phyloP scores from a whole-genome alignment of 108 stramenopile genomes.

The Aurantiochytrium sp. region DNA sequence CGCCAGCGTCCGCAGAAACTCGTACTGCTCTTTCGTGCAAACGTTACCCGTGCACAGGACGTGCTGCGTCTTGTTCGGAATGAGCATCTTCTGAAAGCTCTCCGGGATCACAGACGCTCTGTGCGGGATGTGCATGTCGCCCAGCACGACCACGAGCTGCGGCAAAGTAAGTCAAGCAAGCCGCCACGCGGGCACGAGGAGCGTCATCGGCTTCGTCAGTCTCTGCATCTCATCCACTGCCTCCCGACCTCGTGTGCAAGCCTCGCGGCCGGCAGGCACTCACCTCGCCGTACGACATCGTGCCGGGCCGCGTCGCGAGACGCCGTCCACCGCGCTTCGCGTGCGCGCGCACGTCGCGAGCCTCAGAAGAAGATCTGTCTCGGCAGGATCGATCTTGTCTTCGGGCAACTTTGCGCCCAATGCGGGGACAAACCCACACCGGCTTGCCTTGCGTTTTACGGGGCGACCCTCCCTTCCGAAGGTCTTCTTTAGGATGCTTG shows the following conservation, averaged over 20 bases:
- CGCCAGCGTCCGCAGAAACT: slow-evolving; percentile 78
- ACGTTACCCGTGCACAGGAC: slow-evolving; percentile 95
- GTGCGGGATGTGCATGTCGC: slow-evolving; percentile 90
- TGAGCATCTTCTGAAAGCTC: slow-evolving; percentile 89
- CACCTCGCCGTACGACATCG: neutral
- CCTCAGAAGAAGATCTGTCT: no score
- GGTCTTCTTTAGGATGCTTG: no score
- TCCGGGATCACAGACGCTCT: slow-evolving; percentile 80
- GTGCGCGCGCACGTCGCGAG: neutral
- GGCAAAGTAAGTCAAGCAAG: no score
- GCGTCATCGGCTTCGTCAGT: neutral
- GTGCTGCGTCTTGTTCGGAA: slow-evolving; percentile 97
- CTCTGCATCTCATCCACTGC: neutral
- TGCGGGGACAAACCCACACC: no score
- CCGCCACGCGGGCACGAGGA: neutral
- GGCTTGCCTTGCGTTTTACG: no score
- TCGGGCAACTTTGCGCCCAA: no score
- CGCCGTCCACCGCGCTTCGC: neutral
- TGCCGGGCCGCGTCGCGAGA: neutral
- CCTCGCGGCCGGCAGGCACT: no score
- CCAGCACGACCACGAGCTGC: slow-evolving; percentile 59
- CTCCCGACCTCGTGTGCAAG: no score
- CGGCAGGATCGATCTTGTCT: no score
- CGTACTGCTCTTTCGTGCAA: slow-evolving; percentile 71
- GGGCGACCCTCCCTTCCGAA: no score